Base-by-base conservation (phyloP, 2,329 filamentous ascomycete species). In the Gremmenia infestans region DNA sequence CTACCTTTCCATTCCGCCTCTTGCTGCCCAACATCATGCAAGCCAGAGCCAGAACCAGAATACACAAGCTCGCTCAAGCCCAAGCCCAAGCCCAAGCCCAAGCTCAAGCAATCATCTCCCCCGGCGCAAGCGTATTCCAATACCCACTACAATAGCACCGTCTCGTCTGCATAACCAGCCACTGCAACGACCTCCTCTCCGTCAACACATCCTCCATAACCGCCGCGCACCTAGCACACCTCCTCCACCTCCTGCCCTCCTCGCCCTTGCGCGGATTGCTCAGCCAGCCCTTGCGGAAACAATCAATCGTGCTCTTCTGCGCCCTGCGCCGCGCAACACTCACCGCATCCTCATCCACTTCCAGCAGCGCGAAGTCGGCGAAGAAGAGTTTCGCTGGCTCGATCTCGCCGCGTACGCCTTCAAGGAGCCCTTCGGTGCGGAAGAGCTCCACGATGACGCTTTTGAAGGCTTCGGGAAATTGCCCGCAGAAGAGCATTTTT, bases 91-190 rank as follows among this genome's bases (percentile, higher is more conserved):
- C 5, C 5, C 23, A 25, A 25, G 23, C 5, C 5, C 23, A 9
- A 32, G 9, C 28, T 64, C 55, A 70, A 62, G 64, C 62, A 50
- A 61, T 49, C 39, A 52, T 62, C 48, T 67, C 58, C n/a, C 67
- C 67, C 35, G 54, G 48, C n/a, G 54, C 45, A 50, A 70, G 51
- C 40, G 63, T 67, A 64, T 67, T 55, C 67, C 68, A 71, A 60
- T 66, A 66, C 17, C 68, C 69, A 47, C 64, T 62, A 56, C 69
- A 71, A 52, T 66, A 70, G 45, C 69, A 71, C 7, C 68, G 55
- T 39, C 67, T 58, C 53, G 69, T 66, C 60, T 71, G 68, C 67
- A 69, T 68, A 48, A 66, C 60, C 54, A 71, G 42, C 67, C 67
- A 71, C 51, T 70, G 66, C 48, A 70, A 53, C n/a, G 63, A 56